phyloP scores from a whole-genome alignment of 306 rosid species.

The Medicago lupulina region DNA sequence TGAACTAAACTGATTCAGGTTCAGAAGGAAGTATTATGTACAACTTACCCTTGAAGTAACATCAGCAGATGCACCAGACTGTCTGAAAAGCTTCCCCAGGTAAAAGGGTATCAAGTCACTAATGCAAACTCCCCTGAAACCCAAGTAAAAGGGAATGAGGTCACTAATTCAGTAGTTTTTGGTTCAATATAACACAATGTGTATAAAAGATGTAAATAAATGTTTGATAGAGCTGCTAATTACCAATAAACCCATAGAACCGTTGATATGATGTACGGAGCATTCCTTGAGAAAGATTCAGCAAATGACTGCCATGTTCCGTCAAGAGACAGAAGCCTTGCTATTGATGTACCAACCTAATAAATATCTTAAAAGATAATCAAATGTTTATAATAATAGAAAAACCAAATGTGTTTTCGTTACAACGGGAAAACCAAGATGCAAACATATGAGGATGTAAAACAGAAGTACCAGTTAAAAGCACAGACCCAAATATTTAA shows the following conservation, averaged over 20 bases:
- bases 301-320: conserved; percentile 70
- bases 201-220: background rate
- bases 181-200: conserved; percentile 9
- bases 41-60: conserved; percentile 59
- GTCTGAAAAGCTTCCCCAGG: conserved; percentile 66
- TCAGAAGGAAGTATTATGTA: conserved; percentile 18
- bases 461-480: conserved; percentile 58
- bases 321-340: conserved; percentile 62
- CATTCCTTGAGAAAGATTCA: conserved; percentile 64
- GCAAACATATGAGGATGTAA: conserved; percentile 43
- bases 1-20: background rate
- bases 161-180: conserved; percentile 56
- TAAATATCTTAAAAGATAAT: conserved; percentile 34
- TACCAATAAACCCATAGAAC: conserved; percentile 77
- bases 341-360: conserved; percentile 69
- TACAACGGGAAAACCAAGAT: conserved; percentile 28
- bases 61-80: conserved; percentile 61
- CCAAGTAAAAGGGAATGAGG: conserved; percentile 67
- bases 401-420: background rate
- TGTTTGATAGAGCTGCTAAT: conserved; percentile 27
- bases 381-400: too few relatives aligned
- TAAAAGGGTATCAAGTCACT: conserved; percentile 75
- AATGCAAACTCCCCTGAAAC: conserved; percentile 73
- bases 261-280: conserved; percentile 59
- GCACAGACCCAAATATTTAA: conserved; percentile 78